Base-by-base conservation (phyloP, 2,329 filamentous ascomycete species). In the Xylaria hypoxylon region DNA sequence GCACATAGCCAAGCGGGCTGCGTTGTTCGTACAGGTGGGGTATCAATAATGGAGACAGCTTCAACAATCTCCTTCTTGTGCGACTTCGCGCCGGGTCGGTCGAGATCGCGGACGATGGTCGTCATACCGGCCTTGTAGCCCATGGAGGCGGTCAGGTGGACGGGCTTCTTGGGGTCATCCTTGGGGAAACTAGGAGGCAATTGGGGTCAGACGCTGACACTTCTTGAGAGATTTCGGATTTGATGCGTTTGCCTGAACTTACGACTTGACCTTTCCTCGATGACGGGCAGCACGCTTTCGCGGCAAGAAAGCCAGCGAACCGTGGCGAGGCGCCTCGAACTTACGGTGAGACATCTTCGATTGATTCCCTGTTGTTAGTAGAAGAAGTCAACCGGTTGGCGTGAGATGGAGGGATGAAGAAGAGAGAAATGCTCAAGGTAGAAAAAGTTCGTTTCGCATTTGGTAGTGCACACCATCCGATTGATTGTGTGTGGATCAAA, bases 71-170 rank as follows among this genome's bases (percentile, higher is more conserved):
- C 90, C 90, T 98, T 94, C 93, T 98, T 98, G 93, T 99, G 94
- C 85, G 96, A 90, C 91, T 99, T 99, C 80, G 96, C 96, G 85
- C 96, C 96, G 76, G 96, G 96, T 85, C 96, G 92, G 90, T 99
- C 96, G 84, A 98, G 90, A 85, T 97, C 95, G 86, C 96, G 95
- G 83, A 99, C 96, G 85, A 98, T 96, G 80, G 96, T 99, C 84
- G 94, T 97, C 96, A 99, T 99, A 84, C 96, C 96, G 82, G 96
- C 96, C 93, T 99, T 99, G 91, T 99, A 99, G 83, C 96, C 96
- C 91, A 98, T 94, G 80, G 93, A 86, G 80, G 96, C 96, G 73
- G 96, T 99, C 80, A 99, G 90, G 89, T 99, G 96, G 84, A 97
- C 93, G 80, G 94, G 93, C 91, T 98, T 97, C 92, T 98, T 98